A percentile compares a stretch with the other conserved stretches of the same genome.
Evolutionary conservation across 192 early-diverging fungal species (phyloP).

Genomic region (Phlyctochytrium arcticum): DNA sequence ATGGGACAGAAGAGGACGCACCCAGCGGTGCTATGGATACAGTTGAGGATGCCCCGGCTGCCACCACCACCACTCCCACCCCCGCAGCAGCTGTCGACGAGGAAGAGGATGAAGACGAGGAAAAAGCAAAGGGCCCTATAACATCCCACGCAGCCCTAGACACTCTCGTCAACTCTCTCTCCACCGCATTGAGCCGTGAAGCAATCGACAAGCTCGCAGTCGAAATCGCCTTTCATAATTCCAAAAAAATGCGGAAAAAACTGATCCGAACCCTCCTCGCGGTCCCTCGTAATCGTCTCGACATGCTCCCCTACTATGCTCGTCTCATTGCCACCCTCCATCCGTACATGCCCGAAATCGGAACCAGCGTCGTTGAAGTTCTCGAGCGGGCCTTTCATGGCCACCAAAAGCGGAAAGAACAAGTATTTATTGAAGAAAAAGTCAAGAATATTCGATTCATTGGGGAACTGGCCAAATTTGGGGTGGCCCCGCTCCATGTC

Average conservation of each 20-base stretch:
- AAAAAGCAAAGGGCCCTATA: conserved; percentile 15
- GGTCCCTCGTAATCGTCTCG: conserved; percentile 77
- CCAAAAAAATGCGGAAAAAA: conserved; percentile 67
- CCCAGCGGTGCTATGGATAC: conserved; percentile 6
- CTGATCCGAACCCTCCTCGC: conserved; percentile 72
- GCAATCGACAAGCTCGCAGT: conserved; percentile 85
- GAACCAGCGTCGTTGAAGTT: conserved; percentile 58
- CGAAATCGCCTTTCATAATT: conserved; percentile 91
- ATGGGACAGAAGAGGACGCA: background rate
- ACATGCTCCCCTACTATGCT: conserved; percentile 86
- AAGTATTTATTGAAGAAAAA: conserved; percentile 68
- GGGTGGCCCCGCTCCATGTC: conserved; percentile 71
- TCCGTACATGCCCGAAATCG: conserved; percentile 85
- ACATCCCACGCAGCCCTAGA: conserved; percentile 45
- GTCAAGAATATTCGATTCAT: conserved; percentile 83
- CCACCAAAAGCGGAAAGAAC: conserved; percentile 68
- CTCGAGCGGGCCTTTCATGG: conserved; percentile 69
- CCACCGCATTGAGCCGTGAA: conserved; percentile 72
- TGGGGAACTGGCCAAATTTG: conserved; percentile 92
- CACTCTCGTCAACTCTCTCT: conserved; percentile 67
- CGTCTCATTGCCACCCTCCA: conserved; percentile 84
- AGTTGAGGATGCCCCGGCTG: conserved; percentile 22
- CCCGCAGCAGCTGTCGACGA: background rate
- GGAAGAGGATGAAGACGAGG: conserved; percentile 42
- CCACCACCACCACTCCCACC: conserved; percentile 5